Conservation (phyloP, 257 asterid genomes). For the Fraxinus quadrangulata region DNA sequence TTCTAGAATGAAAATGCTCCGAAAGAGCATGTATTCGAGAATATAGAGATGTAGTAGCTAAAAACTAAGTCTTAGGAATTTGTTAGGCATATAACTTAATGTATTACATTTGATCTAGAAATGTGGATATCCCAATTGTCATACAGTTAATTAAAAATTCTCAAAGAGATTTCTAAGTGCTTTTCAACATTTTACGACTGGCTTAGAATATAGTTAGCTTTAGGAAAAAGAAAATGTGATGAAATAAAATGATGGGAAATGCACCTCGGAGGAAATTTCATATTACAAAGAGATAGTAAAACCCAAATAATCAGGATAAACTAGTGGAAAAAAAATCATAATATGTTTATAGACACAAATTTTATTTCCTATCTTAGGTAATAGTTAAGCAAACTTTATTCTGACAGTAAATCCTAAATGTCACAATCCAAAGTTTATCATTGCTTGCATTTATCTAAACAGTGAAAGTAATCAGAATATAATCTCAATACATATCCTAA, state of each 20-base stretch:
- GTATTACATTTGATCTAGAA: neutral
- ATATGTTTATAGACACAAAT: neutral
- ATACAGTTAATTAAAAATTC: neutral
- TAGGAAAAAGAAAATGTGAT: neutral
- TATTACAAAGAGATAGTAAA: too few species aligned
- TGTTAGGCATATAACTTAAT: neutral
- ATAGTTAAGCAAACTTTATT: neutral
- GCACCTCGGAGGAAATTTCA: neutral
- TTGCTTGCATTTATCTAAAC: neutral
- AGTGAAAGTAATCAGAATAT: neutral
- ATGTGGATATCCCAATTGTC: neutral
- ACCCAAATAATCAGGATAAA: neutral
- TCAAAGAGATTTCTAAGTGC: neutral
- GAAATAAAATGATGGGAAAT: neutral
- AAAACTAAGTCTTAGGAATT: neutral
- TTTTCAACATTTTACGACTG: neutral
- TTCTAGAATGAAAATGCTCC: neutral
- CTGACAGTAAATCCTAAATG: neutral
- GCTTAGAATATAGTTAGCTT: neutral
- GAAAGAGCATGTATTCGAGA: neutral
- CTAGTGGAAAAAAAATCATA: neutral
- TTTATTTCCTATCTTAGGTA: neutral
- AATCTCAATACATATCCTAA: neutral
- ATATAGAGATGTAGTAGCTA: too few species aligned
- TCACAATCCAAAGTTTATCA: neutral